Evolutionary conservation across 2,329 filamentous ascomycete species (phyloP).

Genomic region (Stenocarpella maydis): DNA sequence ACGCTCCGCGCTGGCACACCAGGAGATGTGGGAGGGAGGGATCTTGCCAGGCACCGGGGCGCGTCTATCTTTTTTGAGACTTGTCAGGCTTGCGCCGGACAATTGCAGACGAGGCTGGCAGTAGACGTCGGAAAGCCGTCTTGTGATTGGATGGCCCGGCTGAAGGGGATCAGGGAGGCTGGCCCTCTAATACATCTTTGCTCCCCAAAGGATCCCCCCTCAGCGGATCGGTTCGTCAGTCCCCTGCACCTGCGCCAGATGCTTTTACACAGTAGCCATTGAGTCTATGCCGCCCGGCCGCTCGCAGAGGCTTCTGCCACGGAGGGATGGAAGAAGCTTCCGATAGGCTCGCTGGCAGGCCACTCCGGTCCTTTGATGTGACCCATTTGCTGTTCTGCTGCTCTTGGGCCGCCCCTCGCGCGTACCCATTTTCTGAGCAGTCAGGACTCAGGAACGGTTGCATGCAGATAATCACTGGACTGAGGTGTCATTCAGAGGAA

Average conservation of each 20-base stretch:
- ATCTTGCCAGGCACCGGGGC: constrained; percentile 15
- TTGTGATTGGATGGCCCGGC: constrained; percentile 2
- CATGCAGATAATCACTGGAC: background rate
- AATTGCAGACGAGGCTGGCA: constrained; percentile 21
- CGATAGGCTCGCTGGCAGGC: constrained; percentile 8
- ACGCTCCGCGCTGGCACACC: background rate
- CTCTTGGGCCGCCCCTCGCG: background rate
- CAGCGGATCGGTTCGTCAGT: background rate
- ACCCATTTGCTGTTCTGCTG: background rate
- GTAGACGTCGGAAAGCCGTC: background rate
- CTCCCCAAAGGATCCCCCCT: background rate
- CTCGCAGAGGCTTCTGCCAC: background rate
- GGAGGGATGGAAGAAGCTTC: constrained; percentile 10
- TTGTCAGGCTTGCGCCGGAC: constrained; percentile 22
- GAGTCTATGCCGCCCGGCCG: constrained; percentile 9
- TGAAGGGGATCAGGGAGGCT: constrained; percentile 1
- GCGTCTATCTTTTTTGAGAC: constrained; percentile 2
- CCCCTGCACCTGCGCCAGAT: background rate
- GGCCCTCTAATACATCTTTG: constrained; percentile 3
- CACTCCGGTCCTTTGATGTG: constrained; percentile 14
- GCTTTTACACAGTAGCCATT: background rate
- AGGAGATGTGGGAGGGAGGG: constrained; percentile 4
- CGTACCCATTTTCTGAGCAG: constrained; percentile 11
- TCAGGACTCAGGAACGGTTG: constrained; percentile 13
- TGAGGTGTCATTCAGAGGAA: constrained; percentile 18